Evolutionary conservation across 2,329 filamentous ascomycete genomes (phyloP).

Genomic region (Pyrenochaeta sp.): DNA sequence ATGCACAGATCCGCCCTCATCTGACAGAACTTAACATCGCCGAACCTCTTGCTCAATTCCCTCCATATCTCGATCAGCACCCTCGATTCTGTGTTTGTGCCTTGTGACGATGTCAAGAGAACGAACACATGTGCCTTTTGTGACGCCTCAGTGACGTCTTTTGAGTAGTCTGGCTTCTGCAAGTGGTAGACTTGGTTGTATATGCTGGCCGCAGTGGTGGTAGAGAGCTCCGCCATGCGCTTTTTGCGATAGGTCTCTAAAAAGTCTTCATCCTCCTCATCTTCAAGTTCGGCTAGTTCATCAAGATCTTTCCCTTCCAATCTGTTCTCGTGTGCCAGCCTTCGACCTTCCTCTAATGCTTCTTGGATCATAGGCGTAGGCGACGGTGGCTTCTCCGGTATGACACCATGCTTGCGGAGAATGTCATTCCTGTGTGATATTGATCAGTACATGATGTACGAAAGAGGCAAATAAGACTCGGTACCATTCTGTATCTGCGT

Average conservation of each 20-base stretch:
- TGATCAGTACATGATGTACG: background rate
- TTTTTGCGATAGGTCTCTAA: slow-evolving; percentile 86
- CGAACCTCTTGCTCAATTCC: slow-evolving; percentile 82
- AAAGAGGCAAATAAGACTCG: background rate
- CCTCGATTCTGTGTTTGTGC: slow-evolving; percentile 84
- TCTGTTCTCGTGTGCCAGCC: slow-evolving; percentile 88
- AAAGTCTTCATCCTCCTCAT: slow-evolving; percentile 93
- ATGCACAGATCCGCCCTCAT: slow-evolving; percentile 93
- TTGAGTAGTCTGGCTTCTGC: slow-evolving; percentile 91
- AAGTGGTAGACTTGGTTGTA: slow-evolving; percentile 93
- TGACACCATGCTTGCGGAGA: slow-evolving; percentile 92
- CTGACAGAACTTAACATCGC: slow-evolving; percentile 97
- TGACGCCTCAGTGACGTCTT: slow-evolving; percentile 91
- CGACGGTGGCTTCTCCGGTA: slow-evolving; percentile 96
- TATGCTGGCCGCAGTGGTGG: slow-evolving; percentile 76
- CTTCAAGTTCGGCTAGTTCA: slow-evolving; percentile 91
- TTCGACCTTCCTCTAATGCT: slow-evolving; percentile 82
- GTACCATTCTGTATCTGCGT: slow-evolving; percentile 97
- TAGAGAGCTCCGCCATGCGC: slow-evolving; percentile 82
- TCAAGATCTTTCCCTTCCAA: slow-evolving; percentile 94
- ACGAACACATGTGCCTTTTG: slow-evolving; percentile 74
- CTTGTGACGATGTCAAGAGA: slow-evolving; percentile 79
- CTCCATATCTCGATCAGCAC: slow-evolving; percentile 87
- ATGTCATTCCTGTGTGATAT: slow-evolving; percentile 84
- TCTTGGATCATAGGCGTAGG: slow-evolving; percentile 97